These are phyloP conservation scores for Penicillium bialowiezense DNA, from an alignment of 495 filamentous ascomycete species.

Conservation along the genomic window DNA sequence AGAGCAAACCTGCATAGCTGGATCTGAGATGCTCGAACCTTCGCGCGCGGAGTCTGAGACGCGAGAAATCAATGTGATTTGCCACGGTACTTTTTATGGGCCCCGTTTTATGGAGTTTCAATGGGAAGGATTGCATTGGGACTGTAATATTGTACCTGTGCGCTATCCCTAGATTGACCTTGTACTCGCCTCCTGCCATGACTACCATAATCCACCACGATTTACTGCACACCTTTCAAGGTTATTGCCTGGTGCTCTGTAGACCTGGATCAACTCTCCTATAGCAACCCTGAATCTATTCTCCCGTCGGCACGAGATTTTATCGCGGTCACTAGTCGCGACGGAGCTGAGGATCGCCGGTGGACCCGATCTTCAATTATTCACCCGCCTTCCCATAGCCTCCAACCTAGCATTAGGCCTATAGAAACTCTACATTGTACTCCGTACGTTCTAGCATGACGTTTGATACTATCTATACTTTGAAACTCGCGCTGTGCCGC, in stretches of 20 bases:
- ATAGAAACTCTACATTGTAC: neutral
- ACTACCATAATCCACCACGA: too few species aligned
- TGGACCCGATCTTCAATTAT: constrained; percentile 7
- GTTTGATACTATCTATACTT: neutral
- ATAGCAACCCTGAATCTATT: too few species aligned
- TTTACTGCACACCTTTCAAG: too few species aligned
- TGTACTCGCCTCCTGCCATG: neutral
- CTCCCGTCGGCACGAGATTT: too few species aligned
- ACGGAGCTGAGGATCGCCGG: constrained; percentile 1
- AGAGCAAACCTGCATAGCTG: constrained; percentile 27
- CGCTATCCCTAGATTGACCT: constrained; percentile 15
- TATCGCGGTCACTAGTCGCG: too few species aligned
- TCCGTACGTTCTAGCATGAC: neutral
- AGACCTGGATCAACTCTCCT: too few species aligned
- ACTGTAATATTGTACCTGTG: constrained; percentile 7
- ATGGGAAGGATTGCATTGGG: constrained; percentile 7
- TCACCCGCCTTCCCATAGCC: constrained; percentile 7
- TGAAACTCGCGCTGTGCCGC: constrained; percentile 26
- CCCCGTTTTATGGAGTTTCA: constrained; percentile 10
- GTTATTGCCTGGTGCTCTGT: too few species aligned
- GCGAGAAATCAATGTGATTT: constrained; percentile 1
- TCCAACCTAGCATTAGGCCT: neutral
- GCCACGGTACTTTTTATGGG: too few species aligned
- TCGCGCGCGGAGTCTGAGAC: constrained; percentile 22
- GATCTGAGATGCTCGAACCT: constrained; percentile 27